Conservation (phyloP, 2,329 filamentous ascomycete genomes). For the Phaeoacremonium minimum region DNA sequence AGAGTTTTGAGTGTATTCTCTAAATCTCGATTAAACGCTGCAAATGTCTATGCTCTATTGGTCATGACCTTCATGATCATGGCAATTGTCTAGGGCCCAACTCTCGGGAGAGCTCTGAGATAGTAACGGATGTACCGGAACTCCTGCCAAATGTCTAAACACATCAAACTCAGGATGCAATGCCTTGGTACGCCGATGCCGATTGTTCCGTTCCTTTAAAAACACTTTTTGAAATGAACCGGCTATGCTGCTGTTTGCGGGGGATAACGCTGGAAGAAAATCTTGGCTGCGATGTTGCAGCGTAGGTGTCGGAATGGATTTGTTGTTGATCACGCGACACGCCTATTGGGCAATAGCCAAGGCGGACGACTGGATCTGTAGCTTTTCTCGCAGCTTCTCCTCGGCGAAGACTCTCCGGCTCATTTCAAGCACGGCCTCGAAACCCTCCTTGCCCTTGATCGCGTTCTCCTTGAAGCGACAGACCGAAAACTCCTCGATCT, state of each 20-base stretch:
- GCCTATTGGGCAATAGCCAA: constrained; percentile 5
- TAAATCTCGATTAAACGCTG: no score
- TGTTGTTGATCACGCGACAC: no score
- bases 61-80: no score
- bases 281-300: no score
- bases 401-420: constrained; percentile 87
- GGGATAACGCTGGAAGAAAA: no score
- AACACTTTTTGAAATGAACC: neutral
- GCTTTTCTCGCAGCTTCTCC: constrained; percentile 64
- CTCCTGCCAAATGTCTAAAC: neutral
- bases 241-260: neutral
- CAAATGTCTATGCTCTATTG: no score
- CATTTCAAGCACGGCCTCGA: constrained; percentile 92
- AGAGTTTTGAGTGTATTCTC: no score
- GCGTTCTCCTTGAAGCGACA: constrained; percentile 91
- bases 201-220: no score
- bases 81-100: no score
- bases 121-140: constrained; percentile 4
- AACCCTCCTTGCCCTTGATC: constrained; percentile 83
- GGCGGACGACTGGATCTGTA: neutral
- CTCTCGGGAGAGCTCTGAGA: no score
- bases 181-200: neutral
- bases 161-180: neutral
- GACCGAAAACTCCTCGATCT: constrained; percentile 88
- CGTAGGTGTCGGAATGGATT: no score